Percentiles rank a stretch among this genome's conserved stretches.
Conservation (phyloP, 164 flowering plant genomes). For the Piper betle region DNA sequence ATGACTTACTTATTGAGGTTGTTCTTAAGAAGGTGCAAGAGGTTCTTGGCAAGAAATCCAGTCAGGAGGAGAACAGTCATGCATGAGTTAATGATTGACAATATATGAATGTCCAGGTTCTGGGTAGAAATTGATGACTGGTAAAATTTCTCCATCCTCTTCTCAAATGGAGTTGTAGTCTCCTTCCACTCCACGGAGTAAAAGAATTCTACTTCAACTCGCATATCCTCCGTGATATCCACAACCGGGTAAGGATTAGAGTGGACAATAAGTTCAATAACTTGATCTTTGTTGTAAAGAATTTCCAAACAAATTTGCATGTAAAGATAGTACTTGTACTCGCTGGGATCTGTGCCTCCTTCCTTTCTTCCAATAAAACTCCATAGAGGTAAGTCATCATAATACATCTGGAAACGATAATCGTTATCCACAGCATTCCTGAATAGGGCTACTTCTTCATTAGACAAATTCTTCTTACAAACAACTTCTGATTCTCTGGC, state of each 20-base stretch:
- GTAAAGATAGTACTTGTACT: conserved; percentile 22
- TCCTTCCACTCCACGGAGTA: conserved; percentile 31
- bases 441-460: conserved; percentile 18
- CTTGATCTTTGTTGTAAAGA: conserved; percentile 24
- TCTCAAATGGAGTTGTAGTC: conserved; percentile 21
- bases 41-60: conserved; percentile 31
- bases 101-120: conserved; percentile 32
- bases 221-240: conserved; percentile 30
- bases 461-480: conserved; percentile 20
- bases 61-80: conserved; percentile 30
- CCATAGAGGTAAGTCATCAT: conserved; percentile 33
- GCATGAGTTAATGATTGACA: conserved; percentile 30
- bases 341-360: conserved; percentile 18
- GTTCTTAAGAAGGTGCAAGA: conserved; percentile 33
- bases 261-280: conserved; percentile 24
- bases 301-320: conserved; percentile 25
- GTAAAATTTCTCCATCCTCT: conserved; percentile 29
- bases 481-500: conserved; percentile 21
- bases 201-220: conserved; percentile 22
- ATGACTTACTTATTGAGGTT: conserved; percentile 30
- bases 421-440: conserved; percentile 22
- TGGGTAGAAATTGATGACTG: conserved; percentile 20
- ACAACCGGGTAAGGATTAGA: conserved; percentile 21
- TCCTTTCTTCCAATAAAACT: conserved; percentile 28
- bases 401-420: conserved; percentile 32